These are phyloP conservation scores for Lasiosphaeris hirsuta DNA, from an alignment of 495 filamentous ascomycete genomes.

Conservation along the genomic window DNA sequence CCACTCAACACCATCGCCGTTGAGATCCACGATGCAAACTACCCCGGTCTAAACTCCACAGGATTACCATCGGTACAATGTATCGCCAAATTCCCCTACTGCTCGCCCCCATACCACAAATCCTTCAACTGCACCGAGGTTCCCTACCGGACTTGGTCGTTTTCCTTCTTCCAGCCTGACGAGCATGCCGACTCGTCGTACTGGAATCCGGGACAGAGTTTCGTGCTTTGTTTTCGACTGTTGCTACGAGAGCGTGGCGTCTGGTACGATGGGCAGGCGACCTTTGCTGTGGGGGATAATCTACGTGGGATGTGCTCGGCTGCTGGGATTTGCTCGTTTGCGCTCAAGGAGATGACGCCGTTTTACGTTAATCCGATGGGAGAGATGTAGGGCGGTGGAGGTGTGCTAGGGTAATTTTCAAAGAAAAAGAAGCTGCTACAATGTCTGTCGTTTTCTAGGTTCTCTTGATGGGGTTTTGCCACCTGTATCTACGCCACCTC, in stretches of 20 bases:
- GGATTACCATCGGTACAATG: not conserved
- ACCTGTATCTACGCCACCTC: too few species aligned
- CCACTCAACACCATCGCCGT: conserved; percentile 7
- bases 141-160: not conserved
- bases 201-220: conserved; percentile 5
- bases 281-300: not conserved
- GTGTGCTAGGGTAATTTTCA: too few species aligned
- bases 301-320: conserved; percentile 1
- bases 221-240: not conserved
- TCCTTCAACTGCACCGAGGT: not conserved
- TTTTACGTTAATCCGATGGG: too few species aligned
- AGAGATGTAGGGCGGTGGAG: too few species aligned
- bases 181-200: not conserved
- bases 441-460: too few species aligned
- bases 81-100: conserved; percentile 5
- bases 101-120: not conserved
- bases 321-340: not conserved
- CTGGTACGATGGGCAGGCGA: not conserved
- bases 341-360: too few species aligned
- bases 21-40: conserved; percentile 1
- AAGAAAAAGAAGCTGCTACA: too few species aligned
- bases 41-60: not conserved
- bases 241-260: not conserved
- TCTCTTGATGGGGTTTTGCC: too few species aligned
- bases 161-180: not conserved